Evolutionary conservation across 2,329 filamentous ascomycete species (phyloP).

Genomic region (Colletotrichum somersetense): DNA sequence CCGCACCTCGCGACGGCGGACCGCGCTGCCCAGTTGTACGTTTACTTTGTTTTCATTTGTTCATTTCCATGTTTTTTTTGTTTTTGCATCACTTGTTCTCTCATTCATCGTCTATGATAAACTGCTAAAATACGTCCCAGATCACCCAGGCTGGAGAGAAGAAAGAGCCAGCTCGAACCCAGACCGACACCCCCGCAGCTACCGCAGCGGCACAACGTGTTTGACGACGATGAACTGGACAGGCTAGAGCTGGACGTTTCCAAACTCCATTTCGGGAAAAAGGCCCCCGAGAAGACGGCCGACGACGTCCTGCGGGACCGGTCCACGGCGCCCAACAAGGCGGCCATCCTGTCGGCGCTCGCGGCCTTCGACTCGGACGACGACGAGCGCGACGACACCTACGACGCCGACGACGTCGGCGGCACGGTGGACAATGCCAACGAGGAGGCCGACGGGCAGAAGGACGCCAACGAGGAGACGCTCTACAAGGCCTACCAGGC

Average conservation of each 20-base stretch:
- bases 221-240: slow-evolving; percentile 85
- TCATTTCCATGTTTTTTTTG: no score
- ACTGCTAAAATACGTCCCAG: slow-evolving; percentile 43
- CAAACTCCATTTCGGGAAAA: slow-evolving; percentile 84
- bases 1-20: slow-evolving; percentile 74
- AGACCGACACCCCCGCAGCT: slow-evolving; percentile 68
- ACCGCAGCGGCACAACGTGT: slow-evolving; percentile 77
- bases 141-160: slow-evolving; percentile 38
- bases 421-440: slow-evolving; percentile 83
- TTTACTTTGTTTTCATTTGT: slow-evolving; percentile 28
- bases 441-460: slow-evolving; percentile 62
- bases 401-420: slow-evolving; percentile 92
- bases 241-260: slow-evolving; percentile 74
- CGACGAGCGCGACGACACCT: slow-evolving; percentile 96
- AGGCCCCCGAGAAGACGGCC: slow-evolving; percentile 72
- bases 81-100: background rate
- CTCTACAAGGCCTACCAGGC: slow-evolving; percentile 80
- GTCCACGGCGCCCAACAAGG: slow-evolving; percentile 77
- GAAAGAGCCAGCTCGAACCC: slow-evolving; percentile 61
- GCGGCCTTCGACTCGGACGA: slow-evolving; percentile 93
- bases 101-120: slow-evolving; percentile 21
- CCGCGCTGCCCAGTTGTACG: slow-evolving; percentile 72
- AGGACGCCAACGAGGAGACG: slow-evolving; percentile 73
- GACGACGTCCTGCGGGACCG: slow-evolving; percentile 78
- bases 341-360: slow-evolving; percentile 88